Evolutionary conservation across 1,139 yeast genomes (phyloP).

Genomic region (Yamadazyma dushanensis): DNA sequence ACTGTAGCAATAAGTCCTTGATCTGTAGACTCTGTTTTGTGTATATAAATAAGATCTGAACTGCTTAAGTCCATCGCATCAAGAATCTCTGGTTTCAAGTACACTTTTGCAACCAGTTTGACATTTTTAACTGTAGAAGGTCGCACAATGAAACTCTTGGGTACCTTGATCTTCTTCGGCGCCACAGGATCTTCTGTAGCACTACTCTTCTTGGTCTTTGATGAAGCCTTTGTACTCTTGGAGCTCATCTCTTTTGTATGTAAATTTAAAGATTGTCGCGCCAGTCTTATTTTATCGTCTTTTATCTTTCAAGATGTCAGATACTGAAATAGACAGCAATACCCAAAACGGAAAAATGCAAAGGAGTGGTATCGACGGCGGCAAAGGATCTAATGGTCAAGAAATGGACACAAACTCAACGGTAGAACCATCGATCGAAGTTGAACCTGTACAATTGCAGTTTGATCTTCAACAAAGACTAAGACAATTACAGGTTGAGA

Average conservation of each 20-base stretch:
- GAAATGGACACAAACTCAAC: slow-evolving; percentile 8
- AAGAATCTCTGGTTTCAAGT: slow-evolving; percentile 52
- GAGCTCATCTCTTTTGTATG: slow-evolving; percentile 10
- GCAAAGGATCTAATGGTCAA: background rate
- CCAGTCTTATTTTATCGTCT: background rate
- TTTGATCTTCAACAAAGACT: slow-evolving; percentile 34
- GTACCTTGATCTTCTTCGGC: slow-evolving; percentile 46
- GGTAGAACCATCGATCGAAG: slow-evolving; percentile 26
- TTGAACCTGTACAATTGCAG: slow-evolving; percentile 47
- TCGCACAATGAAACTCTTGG: slow-evolving; percentile 55
- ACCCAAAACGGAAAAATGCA: background rate
- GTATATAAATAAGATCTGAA: slow-evolving; percentile 56
- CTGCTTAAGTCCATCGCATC: slow-evolving; percentile 51
- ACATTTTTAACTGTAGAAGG: slow-evolving; percentile 37
- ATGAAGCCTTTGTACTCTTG: slow-evolving; percentile 10
- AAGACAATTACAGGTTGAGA: slow-evolving; percentile 26
- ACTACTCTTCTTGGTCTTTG: slow-evolving; percentile 20
- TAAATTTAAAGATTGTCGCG: background rate
- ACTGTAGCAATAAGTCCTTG: slow-evolving; percentile 49
- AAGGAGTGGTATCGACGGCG: background rate
- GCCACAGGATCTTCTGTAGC: slow-evolving; percentile 19
- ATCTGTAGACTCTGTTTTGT: slow-evolving; percentile 45
- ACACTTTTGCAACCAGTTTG: slow-evolving; percentile 41
- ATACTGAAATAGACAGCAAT: background rate
- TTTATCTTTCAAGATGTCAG: background rate